Conservation (phyloP, 1,284 basidiomycete species). For the Ceratobasidium sp. region DNA sequence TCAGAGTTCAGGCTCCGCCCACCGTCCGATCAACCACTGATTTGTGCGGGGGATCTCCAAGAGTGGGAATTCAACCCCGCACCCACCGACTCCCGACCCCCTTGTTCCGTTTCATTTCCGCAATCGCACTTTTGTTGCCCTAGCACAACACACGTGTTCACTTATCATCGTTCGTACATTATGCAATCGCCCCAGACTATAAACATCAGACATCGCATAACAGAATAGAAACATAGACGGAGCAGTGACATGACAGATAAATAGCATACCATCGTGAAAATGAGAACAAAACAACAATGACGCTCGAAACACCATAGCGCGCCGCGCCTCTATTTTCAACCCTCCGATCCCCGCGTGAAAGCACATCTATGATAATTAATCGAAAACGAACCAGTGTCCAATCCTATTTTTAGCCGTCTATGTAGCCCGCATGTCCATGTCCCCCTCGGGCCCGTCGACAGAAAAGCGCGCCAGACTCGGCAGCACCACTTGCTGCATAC, state of each 20-base stretch:
- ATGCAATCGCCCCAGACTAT: conserved; percentile 6
- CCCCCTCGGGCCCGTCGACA: conserved; percentile 27
- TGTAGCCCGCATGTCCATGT: conserved; percentile 31
- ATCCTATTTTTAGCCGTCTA: conserved; percentile 6
- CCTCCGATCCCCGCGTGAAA: not conserved
- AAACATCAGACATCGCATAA: not conserved
- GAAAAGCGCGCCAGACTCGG: conserved; percentile 34
- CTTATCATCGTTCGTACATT: conserved; percentile 15
- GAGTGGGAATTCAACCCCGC: conserved; percentile 1
- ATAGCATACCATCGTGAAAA: conserved; percentile 12
- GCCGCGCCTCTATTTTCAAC: not conserved
- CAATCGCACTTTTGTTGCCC: not conserved
- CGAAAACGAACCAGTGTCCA: conserved; percentile 19
- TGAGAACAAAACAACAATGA: conserved; percentile 19
- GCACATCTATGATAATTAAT: conserved; percentile 19
- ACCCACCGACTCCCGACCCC: conserved; percentile 7
- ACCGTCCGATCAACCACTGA: conserved; percentile 19
- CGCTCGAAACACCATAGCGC: too few species aligned
- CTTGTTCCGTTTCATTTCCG: not conserved
- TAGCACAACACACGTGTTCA: not conserved
- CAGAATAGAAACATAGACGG: conserved; percentile 32
- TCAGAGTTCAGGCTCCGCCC: conserved; percentile 16
- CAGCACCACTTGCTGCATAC: conserved; percentile 27
- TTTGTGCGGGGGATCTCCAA: conserved; percentile 22
- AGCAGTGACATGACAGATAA: conserved; percentile 34